Base-by-base conservation (phyloP, 768 basidiomycete genomes). In the Termitomyces sp. region DNA sequence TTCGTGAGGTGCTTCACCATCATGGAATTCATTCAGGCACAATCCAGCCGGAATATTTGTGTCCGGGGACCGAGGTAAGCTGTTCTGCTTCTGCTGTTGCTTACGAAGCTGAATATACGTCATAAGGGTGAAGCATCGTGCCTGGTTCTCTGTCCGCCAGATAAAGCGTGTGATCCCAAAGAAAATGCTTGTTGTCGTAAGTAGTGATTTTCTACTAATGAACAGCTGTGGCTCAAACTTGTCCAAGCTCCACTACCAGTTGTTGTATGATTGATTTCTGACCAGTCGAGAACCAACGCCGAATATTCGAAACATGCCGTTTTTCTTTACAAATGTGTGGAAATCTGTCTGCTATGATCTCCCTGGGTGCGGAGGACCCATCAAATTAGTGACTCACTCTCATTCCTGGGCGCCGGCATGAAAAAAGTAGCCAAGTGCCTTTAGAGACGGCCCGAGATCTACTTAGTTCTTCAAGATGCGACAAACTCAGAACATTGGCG, bases 1-100 rank as follows among this genome's bases (percentile, higher is more conserved):
- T 99, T 60, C 81, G 94, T 55, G 82, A 85, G 68, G 83, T 80
- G 1, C 79, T 98, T 56, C 97, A 98, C 68, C 76, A 88, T 43
- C 89, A 90, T 64, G 95, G 95, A 28, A 93, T 99, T 56, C 97
- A 98, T 73, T 91, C 90, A 5, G 86, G 88, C 61, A 96, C 94
- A 2, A 95, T 97, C 59, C 94, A 96, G 65, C 94, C 94, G 6
- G 94, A 97, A 66, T 92, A 91, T 61, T 74, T 73, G 50, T 65
- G 67, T 61, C 65, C 72, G 41, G 71, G 66, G 47, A 72, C 64
- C 49, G 61, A 70, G 8, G 82, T 86, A 30, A 27, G 58, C 49
- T 40, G 39, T 45, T 43, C 45, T 17, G 28, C 25, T 2, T 47
- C 47, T 17, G 44, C 43, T 25, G 4, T 19, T 48, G 27, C 30